phyloP scores from a whole-genome alignment of 2,329 filamentous ascomycete species.

The Cladosporium colombiae region DNA sequence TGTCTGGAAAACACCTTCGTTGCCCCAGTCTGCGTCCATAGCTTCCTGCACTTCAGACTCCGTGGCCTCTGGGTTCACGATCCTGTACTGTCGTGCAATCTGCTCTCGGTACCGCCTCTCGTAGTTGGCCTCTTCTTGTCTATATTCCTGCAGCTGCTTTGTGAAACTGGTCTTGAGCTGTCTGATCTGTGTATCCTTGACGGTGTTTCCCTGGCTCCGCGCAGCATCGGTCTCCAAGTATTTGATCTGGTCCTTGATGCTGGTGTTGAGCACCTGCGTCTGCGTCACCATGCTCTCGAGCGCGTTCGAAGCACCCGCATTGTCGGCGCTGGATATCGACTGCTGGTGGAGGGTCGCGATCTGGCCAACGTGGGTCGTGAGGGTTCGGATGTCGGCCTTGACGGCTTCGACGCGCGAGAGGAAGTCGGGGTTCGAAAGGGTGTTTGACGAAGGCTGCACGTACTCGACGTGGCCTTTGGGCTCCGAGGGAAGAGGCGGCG shows the following conservation, averaged over 20 bases:
- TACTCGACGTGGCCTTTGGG: constrained; percentile 54
- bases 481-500: constrained; percentile 46
- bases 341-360: constrained; percentile 73
- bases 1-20: constrained; percentile 79
- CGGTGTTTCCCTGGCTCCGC: constrained; percentile 62
- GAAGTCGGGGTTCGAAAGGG: constrained; percentile 59
- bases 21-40: constrained; percentile 69
- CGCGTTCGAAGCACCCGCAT: constrained; percentile 48
- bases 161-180: constrained; percentile 72
- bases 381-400: constrained; percentile 66
- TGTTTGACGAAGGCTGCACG: constrained; percentile 40
- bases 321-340: constrained; percentile 66
- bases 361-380: constrained; percentile 66
- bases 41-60: constrained; percentile 72
- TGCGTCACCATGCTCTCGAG: constrained; percentile 68
- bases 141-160: constrained; percentile 69
- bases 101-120: constrained; percentile 72
- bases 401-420: constrained; percentile 65
- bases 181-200: constrained; percentile 70
- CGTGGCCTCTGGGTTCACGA: constrained; percentile 69
- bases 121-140: constrained; percentile 71
- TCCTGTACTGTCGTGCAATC: constrained; percentile 76
- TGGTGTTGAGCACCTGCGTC: constrained; percentile 71
- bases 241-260: constrained; percentile 78
- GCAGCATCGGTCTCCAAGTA: constrained; percentile 69